Evolutionary conservation across 345 rosid species (phyloP).

Genomic region (Hirschfeldia incana): DNA sequence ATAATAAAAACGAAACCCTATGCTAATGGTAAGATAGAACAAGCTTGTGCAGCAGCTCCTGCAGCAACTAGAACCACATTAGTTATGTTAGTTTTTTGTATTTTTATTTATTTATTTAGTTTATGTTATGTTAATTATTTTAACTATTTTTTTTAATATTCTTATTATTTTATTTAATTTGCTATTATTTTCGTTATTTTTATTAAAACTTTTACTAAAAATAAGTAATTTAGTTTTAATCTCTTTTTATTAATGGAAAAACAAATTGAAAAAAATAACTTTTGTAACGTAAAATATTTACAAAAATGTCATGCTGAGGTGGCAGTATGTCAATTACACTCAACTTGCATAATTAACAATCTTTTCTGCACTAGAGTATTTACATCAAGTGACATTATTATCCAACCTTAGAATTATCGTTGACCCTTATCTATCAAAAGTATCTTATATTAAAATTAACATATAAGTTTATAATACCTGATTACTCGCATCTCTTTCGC

Average conservation of each 20-base stretch:
- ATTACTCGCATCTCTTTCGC: no score
- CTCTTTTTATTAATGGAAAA: no score
- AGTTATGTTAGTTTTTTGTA: neutral
- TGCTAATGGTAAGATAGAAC: neutral
- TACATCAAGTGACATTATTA: neutral
- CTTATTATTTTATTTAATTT: no score
- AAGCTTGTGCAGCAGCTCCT: neutral
- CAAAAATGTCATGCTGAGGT: neutral
- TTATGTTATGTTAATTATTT: no score
- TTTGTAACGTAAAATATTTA: no score
- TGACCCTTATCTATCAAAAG: neutral
- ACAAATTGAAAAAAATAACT: neutral
- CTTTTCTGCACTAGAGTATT: neutral
- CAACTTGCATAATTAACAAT: neutral
- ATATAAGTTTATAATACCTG: no score
- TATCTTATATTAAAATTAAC: no score
- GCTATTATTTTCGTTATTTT: no score
- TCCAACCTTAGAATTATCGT: neutral
- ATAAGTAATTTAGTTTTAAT: no score
- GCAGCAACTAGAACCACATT: neutral
- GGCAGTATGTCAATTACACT: neutral
- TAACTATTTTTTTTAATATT: no score
- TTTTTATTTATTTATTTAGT: no score
- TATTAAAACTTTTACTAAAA: no score
- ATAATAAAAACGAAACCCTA: neutral